Conservation (phyloP, 257 asterid species). For the Forsythia suspensa region DNA sequence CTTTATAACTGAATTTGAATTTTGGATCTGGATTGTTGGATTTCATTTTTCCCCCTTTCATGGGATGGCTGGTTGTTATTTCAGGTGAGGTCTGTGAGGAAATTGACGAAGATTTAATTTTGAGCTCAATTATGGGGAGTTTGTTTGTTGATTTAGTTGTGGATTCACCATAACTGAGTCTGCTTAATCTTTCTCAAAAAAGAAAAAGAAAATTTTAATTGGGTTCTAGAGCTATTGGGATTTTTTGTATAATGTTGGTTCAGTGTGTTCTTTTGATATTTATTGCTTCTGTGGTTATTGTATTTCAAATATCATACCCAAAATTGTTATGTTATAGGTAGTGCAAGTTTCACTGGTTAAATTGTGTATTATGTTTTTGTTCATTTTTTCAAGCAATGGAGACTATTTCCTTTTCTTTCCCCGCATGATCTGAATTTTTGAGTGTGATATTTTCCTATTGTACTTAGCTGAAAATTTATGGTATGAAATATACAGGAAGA, state of each 20-base stretch:
- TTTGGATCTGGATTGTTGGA: background rate
- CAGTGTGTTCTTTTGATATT: background rate
- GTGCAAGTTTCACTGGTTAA: background rate
- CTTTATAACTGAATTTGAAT: background rate
- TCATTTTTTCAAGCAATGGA: background rate
- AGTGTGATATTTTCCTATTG: constrained; percentile 5
- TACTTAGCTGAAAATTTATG: constrained; percentile 15
- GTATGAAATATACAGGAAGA: constrained; percentile 43
- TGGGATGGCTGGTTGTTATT: background rate
- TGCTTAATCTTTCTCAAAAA: too few species aligned
- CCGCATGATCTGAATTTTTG: background rate
- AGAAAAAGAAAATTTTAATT: too few species aligned
- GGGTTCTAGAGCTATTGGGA: background rate
- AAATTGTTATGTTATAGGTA: too few species aligned
- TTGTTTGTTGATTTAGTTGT: too few species aligned
- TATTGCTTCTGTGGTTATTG: background rate
- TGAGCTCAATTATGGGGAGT: too few species aligned
- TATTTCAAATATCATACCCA: background rate
- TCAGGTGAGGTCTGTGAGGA: too few species aligned
- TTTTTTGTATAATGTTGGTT: too few species aligned
- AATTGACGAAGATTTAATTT: too few species aligned
- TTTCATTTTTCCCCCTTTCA: background rate
- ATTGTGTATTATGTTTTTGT: background rate
- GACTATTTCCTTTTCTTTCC: background rate
- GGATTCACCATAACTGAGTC: too few species aligned